Percentiles rank a stretch among this genome's conserved stretches.
Conservation (phyloP, 2,329 filamentous ascomycete species). For the Pseudonectria buxi region DNA sequence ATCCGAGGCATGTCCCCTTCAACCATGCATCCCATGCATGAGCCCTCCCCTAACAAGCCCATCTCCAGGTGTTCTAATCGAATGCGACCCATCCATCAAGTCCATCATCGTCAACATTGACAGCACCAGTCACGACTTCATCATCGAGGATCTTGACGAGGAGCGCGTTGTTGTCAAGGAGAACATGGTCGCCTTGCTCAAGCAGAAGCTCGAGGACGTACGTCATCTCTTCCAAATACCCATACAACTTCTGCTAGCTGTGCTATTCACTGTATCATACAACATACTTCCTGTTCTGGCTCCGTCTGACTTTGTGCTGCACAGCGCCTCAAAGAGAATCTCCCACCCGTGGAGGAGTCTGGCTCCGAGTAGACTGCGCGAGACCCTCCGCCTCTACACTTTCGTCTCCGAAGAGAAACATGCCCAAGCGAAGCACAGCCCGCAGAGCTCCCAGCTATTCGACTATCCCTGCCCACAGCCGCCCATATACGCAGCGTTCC, state of each 20-base stretch:
- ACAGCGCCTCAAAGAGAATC: slow-evolving; percentile 45
- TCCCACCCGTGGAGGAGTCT: slow-evolving; percentile 45
- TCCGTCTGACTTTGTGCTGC: neutral
- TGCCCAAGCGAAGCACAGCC: neutral
- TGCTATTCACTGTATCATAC: too few relatives aligned
- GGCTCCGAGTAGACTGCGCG: slow-evolving; percentile 36
- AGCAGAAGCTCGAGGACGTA: slow-evolving; percentile 63
- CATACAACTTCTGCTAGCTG: neutral
- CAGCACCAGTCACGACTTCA: slow-evolving; percentile 61
- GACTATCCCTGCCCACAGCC: neutral
- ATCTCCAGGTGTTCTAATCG: slow-evolving; percentile 60
- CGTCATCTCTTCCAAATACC: slow-evolving; percentile 16
- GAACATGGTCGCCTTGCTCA: slow-evolving; percentile 61
- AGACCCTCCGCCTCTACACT: slow-evolving; percentile 7
- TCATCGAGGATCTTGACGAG: slow-evolving; percentile 76
- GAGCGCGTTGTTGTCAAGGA: slow-evolving; percentile 69
- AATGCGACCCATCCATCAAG: slow-evolving; percentile 83
- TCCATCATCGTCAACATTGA: slow-evolving; percentile 77
- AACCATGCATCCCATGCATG: neutral
- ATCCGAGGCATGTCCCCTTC: slow-evolving; percentile 40
- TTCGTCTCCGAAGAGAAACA: neutral
- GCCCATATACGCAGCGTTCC: neutral
- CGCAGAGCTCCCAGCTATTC: neutral
- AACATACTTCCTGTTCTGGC: slow-evolving; percentile 7
- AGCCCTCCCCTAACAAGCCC: neutral